Conservation (phyloP, 805 yeast genomes). For the Barnettozyma californica region DNA sequence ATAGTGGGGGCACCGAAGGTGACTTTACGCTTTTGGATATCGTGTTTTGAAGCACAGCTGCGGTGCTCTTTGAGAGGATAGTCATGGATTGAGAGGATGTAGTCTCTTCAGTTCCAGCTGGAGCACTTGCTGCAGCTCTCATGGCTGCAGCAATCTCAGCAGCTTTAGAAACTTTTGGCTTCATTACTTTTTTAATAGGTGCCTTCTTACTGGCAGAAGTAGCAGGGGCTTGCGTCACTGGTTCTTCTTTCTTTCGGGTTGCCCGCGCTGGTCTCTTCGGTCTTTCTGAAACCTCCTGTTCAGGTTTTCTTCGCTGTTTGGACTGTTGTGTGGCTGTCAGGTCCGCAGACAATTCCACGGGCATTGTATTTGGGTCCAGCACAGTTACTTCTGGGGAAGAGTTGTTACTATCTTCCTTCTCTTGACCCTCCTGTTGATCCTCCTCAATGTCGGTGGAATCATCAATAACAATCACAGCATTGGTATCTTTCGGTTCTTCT, state of each 20-base stretch:
- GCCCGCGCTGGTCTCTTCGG: background rate
- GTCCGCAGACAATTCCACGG: background rate
- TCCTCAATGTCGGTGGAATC: background rate
- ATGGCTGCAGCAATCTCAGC: conserved; percentile 8
- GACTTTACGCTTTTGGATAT: background rate
- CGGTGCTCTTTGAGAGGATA: background rate
- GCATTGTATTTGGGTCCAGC: background rate
- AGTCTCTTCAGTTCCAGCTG: background rate
- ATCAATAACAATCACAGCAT: background rate
- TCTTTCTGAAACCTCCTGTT: background rate
- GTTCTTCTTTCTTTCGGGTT: background rate
- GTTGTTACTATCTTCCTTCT: background rate
- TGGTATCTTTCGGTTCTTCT: background rate
- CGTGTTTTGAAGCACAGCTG: background rate
- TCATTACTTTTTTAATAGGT: background rate
- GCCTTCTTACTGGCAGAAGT: conserved; percentile 7
- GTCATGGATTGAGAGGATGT: background rate
- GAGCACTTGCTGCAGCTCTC: conserved; percentile 4
- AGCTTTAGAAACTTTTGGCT: conserved; percentile 6
- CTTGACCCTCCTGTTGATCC: conserved; percentile 1
- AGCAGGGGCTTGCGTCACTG: background rate
- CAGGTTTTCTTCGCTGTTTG: background rate
- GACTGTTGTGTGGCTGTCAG: background rate
- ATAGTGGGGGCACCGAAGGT: background rate
- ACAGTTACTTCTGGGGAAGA: background rate